Evolutionary conservation across 768 basidiomycete species (phyloP).

Genomic region (Leccinum fibrillosum): DNA sequence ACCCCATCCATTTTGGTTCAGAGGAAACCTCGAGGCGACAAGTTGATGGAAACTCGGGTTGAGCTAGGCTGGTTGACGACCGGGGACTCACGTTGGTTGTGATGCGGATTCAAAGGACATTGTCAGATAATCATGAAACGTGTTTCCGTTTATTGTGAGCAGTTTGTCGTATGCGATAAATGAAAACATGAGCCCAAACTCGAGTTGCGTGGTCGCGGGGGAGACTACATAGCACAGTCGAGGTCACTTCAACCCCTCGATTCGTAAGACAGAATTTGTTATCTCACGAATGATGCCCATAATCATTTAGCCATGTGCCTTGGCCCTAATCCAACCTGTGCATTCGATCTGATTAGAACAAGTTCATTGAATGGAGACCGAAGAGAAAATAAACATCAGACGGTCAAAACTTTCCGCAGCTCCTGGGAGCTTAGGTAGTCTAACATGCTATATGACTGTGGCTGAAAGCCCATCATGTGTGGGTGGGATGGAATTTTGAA

Average conservation of each 20-base stretch:
- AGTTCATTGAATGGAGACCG: not conserved
- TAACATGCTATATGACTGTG: constrained; percentile 31
- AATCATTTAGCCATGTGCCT: not conserved
- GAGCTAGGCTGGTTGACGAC: not conserved
- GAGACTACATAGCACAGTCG: not conserved
- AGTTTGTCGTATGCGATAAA: not conserved
- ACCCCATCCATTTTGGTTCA: constrained; percentile 28
- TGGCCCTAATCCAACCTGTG: not conserved
- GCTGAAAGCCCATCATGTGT: constrained; percentile 17
- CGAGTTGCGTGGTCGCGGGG: not conserved
- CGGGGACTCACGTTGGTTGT: not conserved
- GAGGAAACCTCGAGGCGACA: constrained; percentile 26
- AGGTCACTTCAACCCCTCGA: not conserved
- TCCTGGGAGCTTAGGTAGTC: constrained; percentile 28
- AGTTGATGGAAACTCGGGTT: constrained; percentile 4
- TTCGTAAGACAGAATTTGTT: not conserved
- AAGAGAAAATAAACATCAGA: not conserved
- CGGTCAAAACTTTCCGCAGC: constrained; percentile 20
- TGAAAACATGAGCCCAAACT: not conserved
- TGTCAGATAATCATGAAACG: not conserved
- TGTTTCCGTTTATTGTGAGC: not conserved
- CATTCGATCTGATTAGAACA: not conserved
- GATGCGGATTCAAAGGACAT: not conserved
- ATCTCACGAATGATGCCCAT: not conserved
- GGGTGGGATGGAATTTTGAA: not conserved